Evolutionary conservation across 495 filamentous ascomycete genomes (phyloP).

Genomic region (Hypoxylon trugodes): DNA sequence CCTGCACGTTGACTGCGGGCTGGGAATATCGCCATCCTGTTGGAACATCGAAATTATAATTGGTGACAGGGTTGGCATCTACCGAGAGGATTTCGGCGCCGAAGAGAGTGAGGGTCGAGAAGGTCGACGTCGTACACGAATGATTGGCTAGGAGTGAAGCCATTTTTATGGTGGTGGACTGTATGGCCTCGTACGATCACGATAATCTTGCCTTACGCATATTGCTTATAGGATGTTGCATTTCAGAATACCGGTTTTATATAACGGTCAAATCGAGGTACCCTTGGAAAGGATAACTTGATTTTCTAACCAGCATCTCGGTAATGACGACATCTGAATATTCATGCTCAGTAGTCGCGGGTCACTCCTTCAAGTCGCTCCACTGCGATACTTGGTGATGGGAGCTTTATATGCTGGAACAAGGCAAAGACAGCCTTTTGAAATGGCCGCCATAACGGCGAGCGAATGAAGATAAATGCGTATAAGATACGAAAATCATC

Average conservation of each 20-base stretch:
- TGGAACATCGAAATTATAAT: constrained; percentile 9
- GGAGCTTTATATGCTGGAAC: too few species aligned
- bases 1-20: not conserved
- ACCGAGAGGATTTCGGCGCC: constrained; percentile 4
- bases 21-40: not conserved
- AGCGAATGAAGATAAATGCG: not conserved
- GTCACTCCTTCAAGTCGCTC: too few species aligned
- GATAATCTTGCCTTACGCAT: too few species aligned
- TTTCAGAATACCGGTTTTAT: too few species aligned
- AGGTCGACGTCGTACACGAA: not conserved
- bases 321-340: too few species aligned
- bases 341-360: too few species aligned
- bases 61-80: not conserved
- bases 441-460: not conserved
- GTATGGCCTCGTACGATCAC: not conserved
- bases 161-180: not conserved
- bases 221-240: too few species aligned
- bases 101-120: not conserved
- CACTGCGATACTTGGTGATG: too few species aligned
- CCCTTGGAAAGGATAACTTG: too few species aligned
- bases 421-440: not conserved
- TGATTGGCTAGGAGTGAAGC: not conserved
- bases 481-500: not conserved
- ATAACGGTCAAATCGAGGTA: too few species aligned
- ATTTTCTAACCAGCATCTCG: too few species aligned